Evolutionary conservation across 306 rosid genomes (phyloP).

Genomic region (Crotalaria pallida): DNA sequence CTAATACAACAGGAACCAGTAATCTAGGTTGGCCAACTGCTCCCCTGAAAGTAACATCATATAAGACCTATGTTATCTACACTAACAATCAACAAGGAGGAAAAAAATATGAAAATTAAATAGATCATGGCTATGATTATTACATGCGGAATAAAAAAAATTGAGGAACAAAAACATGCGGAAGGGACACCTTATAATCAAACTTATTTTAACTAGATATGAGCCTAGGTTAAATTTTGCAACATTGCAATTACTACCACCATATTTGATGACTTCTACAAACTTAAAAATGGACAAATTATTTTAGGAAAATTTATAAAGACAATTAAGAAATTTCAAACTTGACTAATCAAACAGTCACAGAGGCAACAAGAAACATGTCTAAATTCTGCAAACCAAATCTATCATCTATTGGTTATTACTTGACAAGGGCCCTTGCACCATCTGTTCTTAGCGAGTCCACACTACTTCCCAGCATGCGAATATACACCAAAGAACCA

Average conservation of each 20-base stretch:
- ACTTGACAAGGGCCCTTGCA: slow-evolving; percentile 71
- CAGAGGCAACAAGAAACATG: not conserved
- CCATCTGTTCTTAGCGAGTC: slow-evolving; percentile 83
- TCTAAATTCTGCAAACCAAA: slow-evolving; percentile 7
- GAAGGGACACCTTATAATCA: not conserved
- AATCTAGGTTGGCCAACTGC: slow-evolving; percentile 86
- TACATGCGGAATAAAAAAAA: not conserved
- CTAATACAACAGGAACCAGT: slow-evolving; percentile 80
- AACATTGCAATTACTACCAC: not conserved
- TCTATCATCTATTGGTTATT: slow-evolving; percentile 35
- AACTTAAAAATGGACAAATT: not conserved
- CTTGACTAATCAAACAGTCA: not conserved
- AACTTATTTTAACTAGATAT: not conserved
- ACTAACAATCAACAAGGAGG: not conserved
- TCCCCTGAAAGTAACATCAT: slow-evolving; percentile 60
- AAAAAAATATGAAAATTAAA: slow-evolving; percentile 13
- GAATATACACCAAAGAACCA: slow-evolving; percentile 82
- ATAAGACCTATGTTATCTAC: not conserved
- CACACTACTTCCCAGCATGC: slow-evolving; percentile 89
- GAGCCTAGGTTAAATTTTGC: not conserved
- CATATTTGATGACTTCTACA: not conserved
- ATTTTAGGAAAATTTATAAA: not conserved
- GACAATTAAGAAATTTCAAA: not conserved
- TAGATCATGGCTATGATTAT: not conserved
- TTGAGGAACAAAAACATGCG: not conserved